Evolutionary conservation across 1,139 yeast species (phyloP), one percentile per base, ranked within the genome.

Genomic region (Sugiyamaella castrensis): DNA sequence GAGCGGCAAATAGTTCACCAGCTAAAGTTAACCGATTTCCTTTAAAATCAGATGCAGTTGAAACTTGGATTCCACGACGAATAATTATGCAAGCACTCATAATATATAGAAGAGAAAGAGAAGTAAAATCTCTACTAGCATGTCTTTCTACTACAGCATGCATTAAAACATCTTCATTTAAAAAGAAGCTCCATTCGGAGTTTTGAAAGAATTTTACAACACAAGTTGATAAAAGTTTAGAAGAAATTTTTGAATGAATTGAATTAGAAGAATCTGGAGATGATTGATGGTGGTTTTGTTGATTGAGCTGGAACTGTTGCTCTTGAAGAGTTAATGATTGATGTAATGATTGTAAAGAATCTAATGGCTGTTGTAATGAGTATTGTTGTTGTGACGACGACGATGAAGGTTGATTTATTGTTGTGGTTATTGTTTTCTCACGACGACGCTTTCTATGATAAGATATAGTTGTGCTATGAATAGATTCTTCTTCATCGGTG

Each of bases 141-240:
- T 40, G 43, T 11, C 39, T 27, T 8, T 43, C 51, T 9, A 47
- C 26, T 13, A 35, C 48, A 2, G 51, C 51, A 19, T 37, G 32
- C 42, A 47, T 37, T 9, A 47, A 37, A 29, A 38, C 33, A 10
- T 39, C 44, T 36, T 47, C 38, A 31, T 47, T 45, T 28, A 47
- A 26, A 33, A 42, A 47, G 30, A 26, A 47, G 28, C 35, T 30
- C 51, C 51, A 47, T 24, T 47, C 51, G 1, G 48, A 37, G 10
- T 37, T 40, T 29, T 47, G 48, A 24, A 47, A 47, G 27, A 44
- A 38, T 13, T 39, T 37, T 10, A 44, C 16, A 11, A 47, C 51
- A 34, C 51, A 47, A n/a, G 44, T n/a, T 5, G 44, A 29, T 29
- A 47, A 24, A 15, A 47, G 38, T 30, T 47, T 32, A 34, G 44